These are phyloP conservation scores for Colletotrichum sp. DNA, from an alignment of 2,329 filamentous ascomycete species.

Conservation along the genomic window DNA sequence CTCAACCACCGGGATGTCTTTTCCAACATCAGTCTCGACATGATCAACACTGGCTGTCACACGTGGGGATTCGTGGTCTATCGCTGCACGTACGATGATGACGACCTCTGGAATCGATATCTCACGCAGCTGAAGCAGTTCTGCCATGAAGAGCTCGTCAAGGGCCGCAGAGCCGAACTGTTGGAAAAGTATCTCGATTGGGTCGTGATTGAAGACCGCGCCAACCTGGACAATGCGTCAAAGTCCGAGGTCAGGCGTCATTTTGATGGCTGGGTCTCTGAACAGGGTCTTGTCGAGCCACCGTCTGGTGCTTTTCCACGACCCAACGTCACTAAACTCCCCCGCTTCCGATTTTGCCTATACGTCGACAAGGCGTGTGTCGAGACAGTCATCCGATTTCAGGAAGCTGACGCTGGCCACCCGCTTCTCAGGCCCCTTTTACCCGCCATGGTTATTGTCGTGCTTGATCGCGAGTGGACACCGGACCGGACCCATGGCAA, in stretches of 20 bases:
- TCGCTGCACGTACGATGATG: constrained; percentile 22
- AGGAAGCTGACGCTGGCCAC: not conserved
- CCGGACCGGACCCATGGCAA: too few relatives aligned
- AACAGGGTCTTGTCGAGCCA: not conserved
- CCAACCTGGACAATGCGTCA: not conserved
- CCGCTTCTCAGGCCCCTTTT: too few relatives aligned
- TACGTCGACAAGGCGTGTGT: not conserved
- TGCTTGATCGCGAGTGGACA: too few relatives aligned
- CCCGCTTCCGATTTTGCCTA: not conserved
- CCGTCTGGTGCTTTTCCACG: not conserved
- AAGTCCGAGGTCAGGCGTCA: not conserved
- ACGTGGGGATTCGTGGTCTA: constrained; percentile 24
- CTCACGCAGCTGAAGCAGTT: not conserved
- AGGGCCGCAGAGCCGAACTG: not conserved
- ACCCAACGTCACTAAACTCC: not conserved
- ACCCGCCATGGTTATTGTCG: too few relatives aligned
- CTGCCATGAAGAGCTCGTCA: not conserved
- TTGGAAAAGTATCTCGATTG: constrained; percentile 5
- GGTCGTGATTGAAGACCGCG: constrained; percentile 3
- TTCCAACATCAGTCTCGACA: not conserved
- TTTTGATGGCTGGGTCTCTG: not conserved
- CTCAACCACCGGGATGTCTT: not conserved
- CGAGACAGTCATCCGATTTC: not conserved
- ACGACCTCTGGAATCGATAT: constrained; percentile 15
- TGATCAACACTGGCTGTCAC: not conserved